Base-by-base conservation (phyloP, 768 basidiomycete species). In the Lactifluus pinguis region DNA sequence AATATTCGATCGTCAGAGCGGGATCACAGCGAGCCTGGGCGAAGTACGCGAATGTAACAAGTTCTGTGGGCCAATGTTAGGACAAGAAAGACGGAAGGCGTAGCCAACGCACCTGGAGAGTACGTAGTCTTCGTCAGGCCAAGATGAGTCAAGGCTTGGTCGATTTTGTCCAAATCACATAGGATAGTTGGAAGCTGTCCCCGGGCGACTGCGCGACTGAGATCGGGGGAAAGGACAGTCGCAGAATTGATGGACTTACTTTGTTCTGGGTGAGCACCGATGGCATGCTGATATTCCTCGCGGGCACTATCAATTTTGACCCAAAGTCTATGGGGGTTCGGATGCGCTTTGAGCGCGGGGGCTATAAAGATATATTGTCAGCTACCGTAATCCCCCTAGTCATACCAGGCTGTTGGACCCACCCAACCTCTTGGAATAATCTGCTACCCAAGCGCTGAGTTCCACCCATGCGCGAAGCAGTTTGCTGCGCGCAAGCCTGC, bases 11-110 rank as follows among this genome's bases (percentile, higher is more conserved):
- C 0, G 89, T 91, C 41, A 77, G 73, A 3, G 72, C 74, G 34
- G 89, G 88, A 67, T 92, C 84, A 71, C 91, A 93, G 61, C 89
- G 86, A 68, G 83, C 87, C 71, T 92, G 89, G 0, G 88, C 85
- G 57, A 85, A 72, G 67, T 92, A 93, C 1, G 84, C 89, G 69
- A 89, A 92, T n/a, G 76, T 75, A 55, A 93, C 77, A 13, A 89
- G 74, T 25, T 87, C 90, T 92, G 65, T 19, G 30, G 42, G 32
- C 45, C 14, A 44, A 49, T 50, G 49, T 61, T 19, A 62, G 39
- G 34, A 25, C 25, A 6, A 21, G 17, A 25, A 14, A 6, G 32
- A 45, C 14, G 42, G 7, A 52, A 32, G 44, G 32, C 53, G 48
- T 19, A 21, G 58, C 38, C 1, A 11, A 68, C 77, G 55, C 65